Base-by-base conservation (phyloP, 2,329 filamentous ascomycete species). In the Pseudogymnoascus sp. region DNA sequence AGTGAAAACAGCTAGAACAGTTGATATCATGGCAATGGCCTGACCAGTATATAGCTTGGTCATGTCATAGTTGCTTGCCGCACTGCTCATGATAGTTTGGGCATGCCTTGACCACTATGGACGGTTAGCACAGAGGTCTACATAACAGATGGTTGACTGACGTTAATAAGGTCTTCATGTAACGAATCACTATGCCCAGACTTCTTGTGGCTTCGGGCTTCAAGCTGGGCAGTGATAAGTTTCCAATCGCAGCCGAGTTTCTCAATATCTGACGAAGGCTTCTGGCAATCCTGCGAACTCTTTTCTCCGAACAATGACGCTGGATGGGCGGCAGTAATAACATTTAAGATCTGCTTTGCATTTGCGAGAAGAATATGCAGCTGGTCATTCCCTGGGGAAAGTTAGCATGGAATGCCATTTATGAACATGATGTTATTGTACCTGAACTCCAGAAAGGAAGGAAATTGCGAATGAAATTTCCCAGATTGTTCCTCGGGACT, bases 1-100 rank as follows among this genome's bases (percentile, higher is more conserved):
- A 12, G 67, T 66, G 72, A 37, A 68, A 52, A 43, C 73, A 67
- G 49, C 76, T 71, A 65, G 73, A 11, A 65, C 66, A 65, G 66
- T 76, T 71, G 64, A 66, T 3, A 77, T 28, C 3, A 71, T 66
- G 25, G 78, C 75, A 28, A 80, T 55, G 14, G 63, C 65, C 64
- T 79, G 78, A 2, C 83, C 83, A 9, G 70, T 61, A 31, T 78
- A 67, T 59, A 96, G 81, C 60, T 82, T 85, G 1, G 80, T 71
- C 66, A 96, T 80, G 71, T 96, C 83, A 73, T 99, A 99, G 72
- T 96, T 96, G 74, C 92, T 97, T 4, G 95, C 93, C 72, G 95
- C 91, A 69, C 86, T 88, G 69, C 91, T 96, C 83, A 99, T 90
- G 14, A 91, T 77, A 21, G 83, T 80, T 73, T 97, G 95, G 21